phyloP scores from a whole-genome alignment of 768 basidiomycete species.

The Leccinum variicolor region DNA sequence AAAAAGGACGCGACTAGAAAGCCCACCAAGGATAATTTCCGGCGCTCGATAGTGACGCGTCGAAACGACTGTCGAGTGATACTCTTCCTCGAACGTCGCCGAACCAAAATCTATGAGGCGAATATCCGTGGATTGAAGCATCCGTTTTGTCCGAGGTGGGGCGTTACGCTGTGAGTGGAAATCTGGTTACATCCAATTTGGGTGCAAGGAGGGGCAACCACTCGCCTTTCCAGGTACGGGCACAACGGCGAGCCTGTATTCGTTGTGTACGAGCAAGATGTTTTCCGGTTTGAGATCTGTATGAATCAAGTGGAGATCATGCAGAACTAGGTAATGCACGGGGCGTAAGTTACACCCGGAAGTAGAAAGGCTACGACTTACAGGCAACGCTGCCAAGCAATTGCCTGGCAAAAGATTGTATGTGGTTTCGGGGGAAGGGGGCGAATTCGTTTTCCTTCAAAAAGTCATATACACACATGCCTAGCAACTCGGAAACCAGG shows the following conservation, averaged over 20 bases:
- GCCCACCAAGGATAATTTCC: conserved; percentile 94
- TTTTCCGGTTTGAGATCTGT: conserved; percentile 99
- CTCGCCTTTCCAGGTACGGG: conserved; percentile 64
- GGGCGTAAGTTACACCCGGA: background rate
- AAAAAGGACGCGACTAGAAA: conserved; percentile 13
- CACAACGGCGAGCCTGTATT: conserved; percentile 60
- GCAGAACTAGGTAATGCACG: conserved; percentile 60
- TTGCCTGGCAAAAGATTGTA: conserved; percentile 92
- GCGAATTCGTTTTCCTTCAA: conserved; percentile 97
- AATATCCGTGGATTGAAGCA: conserved; percentile 86
- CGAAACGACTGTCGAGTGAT: conserved; percentile 96
- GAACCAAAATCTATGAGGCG: conserved; percentile 98
- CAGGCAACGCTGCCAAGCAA: conserved; percentile 91
- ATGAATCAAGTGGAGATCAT: conserved; percentile 88
- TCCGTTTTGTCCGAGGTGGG: conserved; percentile 65
- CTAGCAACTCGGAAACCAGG: conserved; percentile 90
- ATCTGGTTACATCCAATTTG: conserved; percentile 11
- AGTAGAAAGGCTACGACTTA: conserved; percentile 41
- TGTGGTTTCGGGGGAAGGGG: conserved; percentile 94
- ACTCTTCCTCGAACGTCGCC: conserved; percentile 96
- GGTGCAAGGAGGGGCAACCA: background rate
- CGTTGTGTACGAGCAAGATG: conserved; percentile 88
- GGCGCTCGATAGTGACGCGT: conserved; percentile 98
- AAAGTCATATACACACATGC: conserved; percentile 98
- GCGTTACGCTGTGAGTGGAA: conserved; percentile 51